Percentiles rank a stretch among this genome's conserved stretches.
phyloP scores from a whole-genome alignment of 2,329 filamentous ascomycete species.

The Fusarium sp. region DNA sequence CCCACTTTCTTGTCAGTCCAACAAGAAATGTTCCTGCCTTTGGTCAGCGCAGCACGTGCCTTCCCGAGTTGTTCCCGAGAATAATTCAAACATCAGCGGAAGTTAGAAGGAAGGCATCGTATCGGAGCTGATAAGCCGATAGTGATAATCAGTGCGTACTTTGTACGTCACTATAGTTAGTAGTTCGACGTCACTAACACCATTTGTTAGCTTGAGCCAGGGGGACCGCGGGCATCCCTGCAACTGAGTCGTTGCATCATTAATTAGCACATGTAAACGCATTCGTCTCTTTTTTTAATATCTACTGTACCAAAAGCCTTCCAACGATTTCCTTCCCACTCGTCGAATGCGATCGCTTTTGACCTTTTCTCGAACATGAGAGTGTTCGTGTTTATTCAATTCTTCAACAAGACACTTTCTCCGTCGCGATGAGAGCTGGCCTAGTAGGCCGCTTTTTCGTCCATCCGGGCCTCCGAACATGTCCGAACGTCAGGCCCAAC shows the following conservation, averaged over 20 bases:
- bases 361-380: conserved; percentile 38
- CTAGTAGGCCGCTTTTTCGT: conserved; percentile 59
- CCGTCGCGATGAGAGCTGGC: conserved; percentile 60
- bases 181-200: conserved; percentile 47
- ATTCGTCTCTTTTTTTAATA: not conserved
- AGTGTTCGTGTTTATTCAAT: conserved; percentile 15
- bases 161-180: conserved; percentile 32
- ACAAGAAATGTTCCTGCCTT: conserved; percentile 1
- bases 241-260: conserved; percentile 36
- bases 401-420: conserved; percentile 22
- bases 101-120: not conserved
- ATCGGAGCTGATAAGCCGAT: not conserved
- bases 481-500: conserved; percentile 31
- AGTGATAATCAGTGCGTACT: conserved; percentile 4
- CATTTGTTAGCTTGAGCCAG: conserved; percentile 16
- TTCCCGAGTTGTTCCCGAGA: conserved; percentile 45
- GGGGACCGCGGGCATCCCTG: conserved; percentile 38
- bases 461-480: conserved; percentile 52
- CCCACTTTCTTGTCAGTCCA: conserved; percentile 5
- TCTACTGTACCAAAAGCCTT: not conserved
- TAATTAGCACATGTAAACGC: conserved; percentile 36
- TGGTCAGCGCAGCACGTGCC: conserved; percentile 30
- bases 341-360: conserved; percentile 26
- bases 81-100: not conserved
- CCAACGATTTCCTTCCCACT: not conserved